Base-by-base conservation (phyloP, 2,329 filamentous ascomycete genomes). In the Neurospora crassa region DNA sequence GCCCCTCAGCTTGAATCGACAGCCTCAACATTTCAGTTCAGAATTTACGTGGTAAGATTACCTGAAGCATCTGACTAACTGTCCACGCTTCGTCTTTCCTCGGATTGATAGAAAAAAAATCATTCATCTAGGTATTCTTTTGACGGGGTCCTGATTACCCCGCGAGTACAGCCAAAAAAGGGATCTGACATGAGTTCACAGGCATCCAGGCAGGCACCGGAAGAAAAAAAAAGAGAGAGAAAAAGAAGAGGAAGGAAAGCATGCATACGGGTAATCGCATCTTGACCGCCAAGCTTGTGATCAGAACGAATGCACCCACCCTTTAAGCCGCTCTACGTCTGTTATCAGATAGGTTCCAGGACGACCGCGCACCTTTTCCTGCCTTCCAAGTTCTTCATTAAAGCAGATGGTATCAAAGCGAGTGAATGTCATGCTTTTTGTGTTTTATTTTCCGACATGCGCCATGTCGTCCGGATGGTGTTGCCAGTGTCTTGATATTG, bases 201-300 rank as follows among this genome's bases (percentile, higher is more conserved):
- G 24, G 24, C 16, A 63, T 63, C 53, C 3, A 63, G 14, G 8
- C 24, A 34, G 24, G 16, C 10, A 63, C 24, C 14, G 34, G 40
- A 7, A 29, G 20, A 45, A 41, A 37, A 42, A 3, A 29, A 29
- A 29, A 29, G 4, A 29, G 3, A 29, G 3, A 24, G 3, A 24
- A 24, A 24, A 24, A 24, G 3, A 29, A 29, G 4, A 29, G 29
- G 29, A 29, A 37, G 24, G 14, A 69, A 45, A 45, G 41, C 24
- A n/a, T 45, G 18, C 37, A 68, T 34, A 69, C 73, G 75, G 72
- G 24, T 69, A 69, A 63, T 69, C 67, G 72, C 75, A 68, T 70
- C 67, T 70, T 74, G 71, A 73, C 74, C 74, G 72, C 72, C 70
- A 72, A 71, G 71, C 70, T 69, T 63, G 67, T 68, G 71, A 71